A percentile compares a stretch with the other conserved stretches of the same genome.
Conservation (phyloP, 305 asterid genomes). For the Withania somnifera region DNA sequence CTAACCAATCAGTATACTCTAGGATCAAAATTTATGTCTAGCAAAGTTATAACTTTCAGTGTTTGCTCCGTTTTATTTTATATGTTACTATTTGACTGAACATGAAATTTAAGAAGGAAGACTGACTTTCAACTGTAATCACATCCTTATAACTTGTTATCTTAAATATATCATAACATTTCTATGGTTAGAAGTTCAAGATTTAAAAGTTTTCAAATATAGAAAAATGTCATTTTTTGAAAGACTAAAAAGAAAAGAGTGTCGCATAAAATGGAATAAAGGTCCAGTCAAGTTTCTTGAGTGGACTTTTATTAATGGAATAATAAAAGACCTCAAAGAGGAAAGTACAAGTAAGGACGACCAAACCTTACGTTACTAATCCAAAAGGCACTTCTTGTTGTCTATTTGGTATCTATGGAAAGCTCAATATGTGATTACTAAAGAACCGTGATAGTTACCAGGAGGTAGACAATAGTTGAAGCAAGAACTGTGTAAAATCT, state of each 20-base stretch:
- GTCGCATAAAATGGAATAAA: background rate
- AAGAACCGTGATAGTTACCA: conserved; percentile 29
- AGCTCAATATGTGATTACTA: background rate
- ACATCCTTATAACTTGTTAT: background rate
- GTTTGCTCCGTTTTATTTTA: background rate
- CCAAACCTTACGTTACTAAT: background rate
- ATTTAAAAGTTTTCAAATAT: background rate
- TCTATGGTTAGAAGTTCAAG: background rate
- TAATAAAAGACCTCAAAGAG: background rate
- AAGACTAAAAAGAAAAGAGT: background rate
- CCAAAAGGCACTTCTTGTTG: background rate
- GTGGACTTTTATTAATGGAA: background rate
- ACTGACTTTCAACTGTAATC: background rate
- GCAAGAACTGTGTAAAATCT: conserved; percentile 55
- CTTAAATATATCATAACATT: background rate
- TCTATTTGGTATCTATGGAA: background rate
- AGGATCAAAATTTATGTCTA: background rate
- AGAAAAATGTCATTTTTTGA: background rate
- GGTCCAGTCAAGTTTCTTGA: background rate
- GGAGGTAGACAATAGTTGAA: conserved; percentile 49
- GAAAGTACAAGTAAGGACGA: background rate
- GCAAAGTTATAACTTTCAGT: background rate
- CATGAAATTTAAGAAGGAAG: background rate
- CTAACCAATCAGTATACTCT: background rate
- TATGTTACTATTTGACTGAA: background rate